These are phyloP conservation scores for Rhizophora apiculata DNA, from an alignment of 345 rosid genomes.

Conservation along the genomic window DNA sequence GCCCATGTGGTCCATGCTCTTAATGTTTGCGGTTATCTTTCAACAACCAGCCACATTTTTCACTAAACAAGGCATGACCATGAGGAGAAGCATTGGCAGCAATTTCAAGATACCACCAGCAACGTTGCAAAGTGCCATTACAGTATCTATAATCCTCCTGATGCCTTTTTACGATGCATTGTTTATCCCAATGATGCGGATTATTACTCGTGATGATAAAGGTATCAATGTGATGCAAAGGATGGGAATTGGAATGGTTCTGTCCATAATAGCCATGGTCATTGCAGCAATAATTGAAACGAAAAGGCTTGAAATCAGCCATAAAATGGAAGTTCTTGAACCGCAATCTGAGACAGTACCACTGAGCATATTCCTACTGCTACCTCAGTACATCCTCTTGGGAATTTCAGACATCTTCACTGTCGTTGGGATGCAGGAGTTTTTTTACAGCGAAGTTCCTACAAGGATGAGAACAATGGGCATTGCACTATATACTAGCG, in stretches of 20 bases:
- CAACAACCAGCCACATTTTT: slow-evolving; percentile 87
- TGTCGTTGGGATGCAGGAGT: slow-evolving; percentile 97
- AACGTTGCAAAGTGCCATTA: slow-evolving; percentile 80
- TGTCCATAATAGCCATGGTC: slow-evolving; percentile 75
- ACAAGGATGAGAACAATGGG: slow-evolving; percentile 86
- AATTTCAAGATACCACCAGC: slow-evolving; percentile 88
- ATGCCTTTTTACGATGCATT: slow-evolving; percentile 76
- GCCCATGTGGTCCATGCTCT: slow-evolving; percentile 90
- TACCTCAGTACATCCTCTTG: slow-evolving; percentile 80
- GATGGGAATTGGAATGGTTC: slow-evolving; percentile 87
- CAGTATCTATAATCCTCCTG: slow-evolving; percentile 77
- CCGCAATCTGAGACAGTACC: slow-evolving; percentile 30
- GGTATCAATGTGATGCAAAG: slow-evolving; percentile 69
- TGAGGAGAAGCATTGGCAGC: slow-evolving; percentile 68
- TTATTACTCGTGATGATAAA: slow-evolving; percentile 39
- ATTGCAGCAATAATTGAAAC: slow-evolving; percentile 80
- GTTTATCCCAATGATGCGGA: slow-evolving; percentile 52
- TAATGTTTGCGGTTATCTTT: slow-evolving; percentile 84
- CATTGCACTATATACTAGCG: slow-evolving; percentile 82
- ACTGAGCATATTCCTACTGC: slow-evolving; percentile 71
- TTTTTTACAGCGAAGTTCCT: slow-evolving; percentile 88
- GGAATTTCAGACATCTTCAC: slow-evolving; percentile 93
- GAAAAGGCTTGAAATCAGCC: slow-evolving; percentile 51
- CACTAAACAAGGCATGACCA: slow-evolving; percentile 86
- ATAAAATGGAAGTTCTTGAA: slow-evolving; percentile 15